Evolutionary conservation across 306 rosid genomes (phyloP).

Genomic region (Malus sieversii): DNA sequence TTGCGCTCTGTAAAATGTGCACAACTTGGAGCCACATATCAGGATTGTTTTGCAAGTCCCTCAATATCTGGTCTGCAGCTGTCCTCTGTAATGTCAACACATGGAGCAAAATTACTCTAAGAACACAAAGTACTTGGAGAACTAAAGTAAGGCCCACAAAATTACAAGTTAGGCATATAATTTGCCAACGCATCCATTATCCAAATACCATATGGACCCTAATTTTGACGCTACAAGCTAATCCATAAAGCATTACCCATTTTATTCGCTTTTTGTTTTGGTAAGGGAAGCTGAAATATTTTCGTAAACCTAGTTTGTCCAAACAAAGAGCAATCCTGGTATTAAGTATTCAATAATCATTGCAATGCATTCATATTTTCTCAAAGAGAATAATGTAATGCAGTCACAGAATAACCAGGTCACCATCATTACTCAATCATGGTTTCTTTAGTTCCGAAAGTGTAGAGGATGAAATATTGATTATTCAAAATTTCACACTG

Average conservation of each 20-base stretch:
- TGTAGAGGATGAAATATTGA: background rate
- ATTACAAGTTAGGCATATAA: background rate
- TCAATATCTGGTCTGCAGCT: constrained; percentile 87
- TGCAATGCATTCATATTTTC: background rate
- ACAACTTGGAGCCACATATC: constrained; percentile 99
- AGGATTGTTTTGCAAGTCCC: constrained; percentile 85
- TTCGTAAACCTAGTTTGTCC: background rate
- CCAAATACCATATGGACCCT: background rate
- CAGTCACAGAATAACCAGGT: background rate
- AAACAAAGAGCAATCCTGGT: background rate
- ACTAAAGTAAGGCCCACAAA: background rate
- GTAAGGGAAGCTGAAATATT: background rate
- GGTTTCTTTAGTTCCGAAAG: background rate
- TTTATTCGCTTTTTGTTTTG: background rate
- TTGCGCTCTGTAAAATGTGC: constrained; percentile 80
- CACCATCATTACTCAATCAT: background rate
- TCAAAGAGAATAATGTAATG: background rate
- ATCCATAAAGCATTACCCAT: background rate
- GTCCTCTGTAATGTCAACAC: constrained; percentile 48
- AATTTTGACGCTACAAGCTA: background rate
- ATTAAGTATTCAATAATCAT: background rate
- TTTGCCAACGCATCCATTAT: background rate
- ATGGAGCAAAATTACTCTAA: background rate
- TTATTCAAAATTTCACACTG: background rate
- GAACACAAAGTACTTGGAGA: background rate